These are phyloP conservation scores for Baorangia bicolor DNA, from an alignment of 768 basidiomycete species.

Conservation along the genomic window DNA sequence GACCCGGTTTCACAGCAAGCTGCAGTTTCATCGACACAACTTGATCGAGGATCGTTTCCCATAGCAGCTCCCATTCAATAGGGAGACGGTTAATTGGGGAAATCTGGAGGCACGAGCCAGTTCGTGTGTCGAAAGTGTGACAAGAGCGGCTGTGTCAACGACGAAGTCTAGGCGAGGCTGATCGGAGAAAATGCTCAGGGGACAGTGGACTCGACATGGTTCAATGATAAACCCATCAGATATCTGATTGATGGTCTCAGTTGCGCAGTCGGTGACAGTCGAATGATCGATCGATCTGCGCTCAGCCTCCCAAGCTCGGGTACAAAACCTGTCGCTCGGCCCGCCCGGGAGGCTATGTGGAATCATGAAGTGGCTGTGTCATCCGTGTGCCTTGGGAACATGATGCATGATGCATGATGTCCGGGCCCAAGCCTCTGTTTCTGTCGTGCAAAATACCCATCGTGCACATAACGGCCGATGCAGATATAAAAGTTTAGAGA, in stretches of 20 bases:
- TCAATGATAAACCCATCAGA: neutral
- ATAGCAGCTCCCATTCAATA: slow-evolving; percentile 55
- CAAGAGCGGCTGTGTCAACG: slow-evolving; percentile 60
- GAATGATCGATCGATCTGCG: too few relatives aligned
- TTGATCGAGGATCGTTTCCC: slow-evolving; percentile 63
- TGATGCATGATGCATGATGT: too few relatives aligned
- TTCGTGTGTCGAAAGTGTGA: slow-evolving; percentile 81
- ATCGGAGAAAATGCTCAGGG: slow-evolving; percentile 34
- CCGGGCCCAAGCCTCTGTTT: too few relatives aligned
- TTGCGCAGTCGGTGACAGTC: neutral
- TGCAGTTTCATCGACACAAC: slow-evolving; percentile 52
- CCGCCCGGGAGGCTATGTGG: neutral
- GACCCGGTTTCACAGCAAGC: slow-evolving; percentile 47
- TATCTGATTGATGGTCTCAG: neutral
- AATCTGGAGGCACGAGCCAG: slow-evolving; percentile 85
- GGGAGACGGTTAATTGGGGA: slow-evolving; percentile 66
- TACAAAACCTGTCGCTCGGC: too few relatives aligned
- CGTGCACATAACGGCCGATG: too few relatives aligned
- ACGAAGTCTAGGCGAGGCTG: slow-evolving; percentile 35
- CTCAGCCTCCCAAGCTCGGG: too few relatives aligned
- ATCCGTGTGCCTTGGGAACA: too few relatives aligned
- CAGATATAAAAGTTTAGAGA: neutral
- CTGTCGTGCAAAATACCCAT: too few relatives aligned
- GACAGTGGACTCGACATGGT: slow-evolving; percentile 16
- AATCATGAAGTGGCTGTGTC: neutral